Conservation (phyloP, 2,329 filamentous ascomycete genomes). For the Huntiella moniliformis region DNA sequence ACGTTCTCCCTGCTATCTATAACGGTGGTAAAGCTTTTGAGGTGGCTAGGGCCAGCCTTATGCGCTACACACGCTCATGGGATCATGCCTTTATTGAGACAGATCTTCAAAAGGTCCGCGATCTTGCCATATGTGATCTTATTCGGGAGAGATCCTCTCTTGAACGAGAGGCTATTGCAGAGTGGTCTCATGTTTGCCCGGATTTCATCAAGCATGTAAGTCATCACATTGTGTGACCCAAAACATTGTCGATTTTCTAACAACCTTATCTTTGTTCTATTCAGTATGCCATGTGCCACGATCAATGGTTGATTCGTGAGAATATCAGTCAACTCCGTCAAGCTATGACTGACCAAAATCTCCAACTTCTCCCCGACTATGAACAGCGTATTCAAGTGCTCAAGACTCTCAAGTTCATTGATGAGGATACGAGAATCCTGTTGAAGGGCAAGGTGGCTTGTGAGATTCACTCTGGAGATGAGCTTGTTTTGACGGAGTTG, state of each 20-base stretch:
- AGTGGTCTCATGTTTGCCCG: conserved; percentile 50
- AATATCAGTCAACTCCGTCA: conserved; percentile 76
- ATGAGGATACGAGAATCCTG: conserved; percentile 69
- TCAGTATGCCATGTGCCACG: conserved; percentile 85
- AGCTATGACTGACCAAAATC: conserved; percentile 85
- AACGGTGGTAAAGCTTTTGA: conserved; percentile 28
- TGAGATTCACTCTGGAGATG: conserved; percentile 92
- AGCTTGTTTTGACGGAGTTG: conserved; percentile 86
- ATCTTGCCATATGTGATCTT: conserved; percentile 62
- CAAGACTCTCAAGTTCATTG: conserved; percentile 81
- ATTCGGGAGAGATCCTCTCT: conserved; percentile 51
- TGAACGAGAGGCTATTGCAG: conserved; percentile 41
- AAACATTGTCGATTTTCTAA: neutral
- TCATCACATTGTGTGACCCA: conserved; percentile 14
- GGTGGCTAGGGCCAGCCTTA: conserved; percentile 48
- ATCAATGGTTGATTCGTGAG: conserved; percentile 90
- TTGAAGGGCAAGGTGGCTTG: conserved; percentile 97
- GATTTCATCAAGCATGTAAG: conserved; percentile 75
- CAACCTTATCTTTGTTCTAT: neutral
- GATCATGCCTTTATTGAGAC: conserved; percentile 52
- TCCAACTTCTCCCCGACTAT: conserved; percentile 89
- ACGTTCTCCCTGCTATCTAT: conserved; percentile 41
- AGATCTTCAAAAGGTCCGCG: conserved; percentile 65
- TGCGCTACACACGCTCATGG: conserved; percentile 49
- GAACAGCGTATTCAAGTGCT: conserved; percentile 86